These are phyloP conservation scores for Nymphaea colorata DNA, from an alignment of 164 flowering plant species.

Conservation along the genomic window DNA sequence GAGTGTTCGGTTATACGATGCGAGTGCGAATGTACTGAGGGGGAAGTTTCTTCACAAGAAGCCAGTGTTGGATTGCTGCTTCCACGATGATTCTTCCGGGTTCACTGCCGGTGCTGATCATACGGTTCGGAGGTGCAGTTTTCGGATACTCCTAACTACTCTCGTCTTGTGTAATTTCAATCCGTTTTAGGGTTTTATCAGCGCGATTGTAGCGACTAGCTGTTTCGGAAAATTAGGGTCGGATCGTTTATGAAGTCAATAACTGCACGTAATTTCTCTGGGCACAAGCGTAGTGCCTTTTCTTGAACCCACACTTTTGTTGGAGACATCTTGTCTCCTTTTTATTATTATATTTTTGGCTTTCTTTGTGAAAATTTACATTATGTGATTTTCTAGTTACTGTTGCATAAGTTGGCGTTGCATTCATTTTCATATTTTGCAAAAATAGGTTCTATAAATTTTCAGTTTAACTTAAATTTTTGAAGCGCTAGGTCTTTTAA, in stretches of 20 bases:
- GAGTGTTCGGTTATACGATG: constrained; percentile 89
- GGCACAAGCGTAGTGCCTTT: too few species aligned
- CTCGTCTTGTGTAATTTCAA: background rate
- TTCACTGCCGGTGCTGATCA: constrained; percentile 77
- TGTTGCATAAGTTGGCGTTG: too few species aligned
- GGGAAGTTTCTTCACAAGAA: constrained; percentile 95
- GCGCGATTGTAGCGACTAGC: background rate
- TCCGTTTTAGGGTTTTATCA: background rate
- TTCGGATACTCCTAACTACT: background rate
- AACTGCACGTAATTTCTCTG: too few species aligned
- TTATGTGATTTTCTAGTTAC: too few species aligned
- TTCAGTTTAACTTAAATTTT: too few species aligned
- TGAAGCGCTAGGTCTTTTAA: too few species aligned
- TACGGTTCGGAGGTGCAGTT: constrained; percentile 65
- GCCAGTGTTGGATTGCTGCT: constrained; percentile 91
- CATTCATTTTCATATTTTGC: too few species aligned
- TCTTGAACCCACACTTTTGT: too few species aligned
- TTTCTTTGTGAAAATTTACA: too few species aligned
- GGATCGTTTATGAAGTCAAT: background rate
- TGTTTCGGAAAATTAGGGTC: background rate
- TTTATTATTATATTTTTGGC: too few species aligned
- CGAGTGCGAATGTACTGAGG: constrained; percentile 55
- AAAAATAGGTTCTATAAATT: too few species aligned
- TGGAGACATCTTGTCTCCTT: too few species aligned
- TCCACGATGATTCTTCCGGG: constrained; percentile 94